phyloP scores from a whole-genome alignment of 305 asterid genomes.

The Lippia alba region DNA sequence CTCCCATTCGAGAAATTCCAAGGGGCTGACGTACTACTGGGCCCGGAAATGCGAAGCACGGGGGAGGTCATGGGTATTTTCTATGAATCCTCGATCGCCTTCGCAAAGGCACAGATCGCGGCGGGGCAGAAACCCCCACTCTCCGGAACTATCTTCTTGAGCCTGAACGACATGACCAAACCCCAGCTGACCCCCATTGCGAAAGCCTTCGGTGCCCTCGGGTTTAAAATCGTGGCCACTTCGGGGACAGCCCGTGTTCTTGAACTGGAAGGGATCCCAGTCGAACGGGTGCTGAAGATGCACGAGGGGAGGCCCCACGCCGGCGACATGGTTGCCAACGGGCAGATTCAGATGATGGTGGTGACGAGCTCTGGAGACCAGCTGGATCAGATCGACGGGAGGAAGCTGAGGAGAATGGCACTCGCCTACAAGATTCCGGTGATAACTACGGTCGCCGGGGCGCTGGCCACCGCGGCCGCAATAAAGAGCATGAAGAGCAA shows the following conservation, averaged over 20 bases:
- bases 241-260: conserved; percentile 92
- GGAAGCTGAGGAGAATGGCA: conserved; percentile 90
- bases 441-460: conserved; percentile 89
- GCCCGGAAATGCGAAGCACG: conserved; percentile 99
- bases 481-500: conserved; percentile 79
- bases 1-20: conserved; percentile 96
- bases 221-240: conserved; percentile 76
- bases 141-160: conserved; percentile 82
- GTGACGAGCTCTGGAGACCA: conserved; percentile 89
- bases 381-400: conserved; percentile 88
- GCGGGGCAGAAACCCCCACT: conserved; percentile 89
- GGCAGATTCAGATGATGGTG: conserved; percentile 88
- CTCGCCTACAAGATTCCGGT: conserved; percentile 88
- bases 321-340: conserved; percentile 83
- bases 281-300: conserved; percentile 83
- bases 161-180: conserved; percentile 85
- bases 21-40: conserved; percentile 90
- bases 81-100: conserved; percentile 72
- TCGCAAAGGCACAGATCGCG: conserved; percentile 89
- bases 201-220: conserved; percentile 61
- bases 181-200: conserved; percentile 68
- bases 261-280: conserved; percentile 66
- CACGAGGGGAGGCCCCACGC: conserved; percentile 95
- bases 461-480: conserved; percentile 92
- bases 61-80: conserved; percentile 96